Conservation (phyloP, 2,329 filamentous ascomycete species). For the Trichophyton equinum region DNA sequence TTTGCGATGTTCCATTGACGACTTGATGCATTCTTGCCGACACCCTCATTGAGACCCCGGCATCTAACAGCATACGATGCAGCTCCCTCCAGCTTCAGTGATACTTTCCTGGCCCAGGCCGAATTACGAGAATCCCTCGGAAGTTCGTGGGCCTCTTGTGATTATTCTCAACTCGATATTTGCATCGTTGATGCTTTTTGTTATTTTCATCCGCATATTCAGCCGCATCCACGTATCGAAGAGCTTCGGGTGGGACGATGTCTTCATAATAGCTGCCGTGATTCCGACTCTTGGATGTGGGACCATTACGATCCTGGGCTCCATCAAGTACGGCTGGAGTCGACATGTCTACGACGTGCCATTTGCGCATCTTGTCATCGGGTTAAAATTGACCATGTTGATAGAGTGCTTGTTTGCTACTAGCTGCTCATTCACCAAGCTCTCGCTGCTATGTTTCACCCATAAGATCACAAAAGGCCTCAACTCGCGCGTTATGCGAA, state of each 20-base stretch:
- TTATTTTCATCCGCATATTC: not conserved
- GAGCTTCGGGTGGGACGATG: not conserved
- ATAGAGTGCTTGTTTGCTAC: not conserved
- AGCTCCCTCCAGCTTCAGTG: conserved; percentile 1
- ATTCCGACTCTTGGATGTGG: not conserved
- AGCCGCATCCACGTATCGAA: not conserved
- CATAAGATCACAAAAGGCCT: not conserved
- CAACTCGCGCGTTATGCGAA: not conserved
- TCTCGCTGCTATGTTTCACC: not conserved
- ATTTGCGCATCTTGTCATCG: not conserved
- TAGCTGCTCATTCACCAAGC: not conserved
- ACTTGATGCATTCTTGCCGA: not conserved
- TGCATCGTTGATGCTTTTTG: not conserved
- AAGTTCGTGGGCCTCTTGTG: not conserved
- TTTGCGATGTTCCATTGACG: not conserved
- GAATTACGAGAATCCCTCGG: not conserved
- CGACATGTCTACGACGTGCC: conserved; percentile 2
- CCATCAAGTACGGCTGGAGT: not conserved
- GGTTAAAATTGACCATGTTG: not conserved
- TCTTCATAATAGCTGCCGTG: not conserved
- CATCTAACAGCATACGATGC: not conserved
- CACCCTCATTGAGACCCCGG: not conserved
- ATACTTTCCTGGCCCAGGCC: not conserved
- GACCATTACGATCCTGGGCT: not conserved
- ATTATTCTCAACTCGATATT: not conserved